These are phyloP conservation scores for Pyrus pyrifolia DNA, from an alignment of 306 rosid species.

Conservation along the genomic window DNA sequence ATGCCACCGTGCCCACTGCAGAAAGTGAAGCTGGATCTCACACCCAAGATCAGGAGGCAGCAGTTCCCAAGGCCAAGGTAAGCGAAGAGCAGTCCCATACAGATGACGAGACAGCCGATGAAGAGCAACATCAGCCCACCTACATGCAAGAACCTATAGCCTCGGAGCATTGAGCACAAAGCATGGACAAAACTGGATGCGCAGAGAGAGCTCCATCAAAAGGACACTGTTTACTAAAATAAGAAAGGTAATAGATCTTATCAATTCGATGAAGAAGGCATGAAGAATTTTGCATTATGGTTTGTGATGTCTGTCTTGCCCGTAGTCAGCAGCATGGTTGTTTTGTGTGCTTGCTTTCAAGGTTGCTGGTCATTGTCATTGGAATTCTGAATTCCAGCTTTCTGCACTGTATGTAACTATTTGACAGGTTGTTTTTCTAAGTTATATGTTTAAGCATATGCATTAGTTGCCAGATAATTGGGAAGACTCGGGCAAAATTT, in stretches of 20 bases:
- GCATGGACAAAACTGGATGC: constrained; percentile 27
- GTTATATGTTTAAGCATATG: constrained; percentile 37
- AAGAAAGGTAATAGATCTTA: constrained; percentile 40
- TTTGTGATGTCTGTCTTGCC: constrained; percentile 57
- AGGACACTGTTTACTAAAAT: constrained; percentile 39
- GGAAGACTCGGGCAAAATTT: constrained; percentile 45
- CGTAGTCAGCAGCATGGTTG: constrained; percentile 55
- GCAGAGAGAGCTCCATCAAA: constrained; percentile 17
- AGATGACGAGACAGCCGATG: constrained; percentile 30
- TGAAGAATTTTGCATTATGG: constrained; percentile 45
- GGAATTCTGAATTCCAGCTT: constrained; percentile 35
- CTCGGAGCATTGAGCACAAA: constrained; percentile 31
- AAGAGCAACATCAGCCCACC: constrained; percentile 44
- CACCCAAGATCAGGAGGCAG: constrained; percentile 22
- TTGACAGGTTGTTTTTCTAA: constrained; percentile 34
- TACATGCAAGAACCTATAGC: constrained; percentile 39
- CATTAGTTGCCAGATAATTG: constrained; percentile 38
- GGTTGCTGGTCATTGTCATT: constrained; percentile 55
- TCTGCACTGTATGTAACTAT: constrained; percentile 67
- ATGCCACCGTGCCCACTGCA: constrained; percentile 7
- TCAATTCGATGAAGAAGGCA: constrained; percentile 46
- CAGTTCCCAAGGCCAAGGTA: constrained; percentile 24
- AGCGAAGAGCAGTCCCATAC: constrained; percentile 28
- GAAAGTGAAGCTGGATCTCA: constrained; percentile 29
- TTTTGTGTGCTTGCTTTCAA: constrained; percentile 32